Conservation (phyloP, 2,329 filamentous ascomycete genomes). For the Alternaria brassicicola region DNA sequence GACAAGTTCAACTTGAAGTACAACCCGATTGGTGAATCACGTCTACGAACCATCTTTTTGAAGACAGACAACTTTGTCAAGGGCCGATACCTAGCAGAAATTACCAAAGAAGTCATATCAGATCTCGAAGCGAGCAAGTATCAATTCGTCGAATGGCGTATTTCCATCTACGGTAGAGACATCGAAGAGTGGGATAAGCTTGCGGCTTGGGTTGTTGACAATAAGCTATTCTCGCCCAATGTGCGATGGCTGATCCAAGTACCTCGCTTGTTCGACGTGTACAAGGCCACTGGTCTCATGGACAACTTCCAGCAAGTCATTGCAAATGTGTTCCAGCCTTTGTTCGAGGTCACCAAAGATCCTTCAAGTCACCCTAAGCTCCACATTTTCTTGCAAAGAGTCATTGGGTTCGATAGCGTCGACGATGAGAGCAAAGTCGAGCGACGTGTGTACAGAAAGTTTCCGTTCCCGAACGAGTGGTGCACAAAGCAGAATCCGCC, state of each 20-base stretch:
- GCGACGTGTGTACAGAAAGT: constrained; percentile 92
- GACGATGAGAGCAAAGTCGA: constrained; percentile 98
- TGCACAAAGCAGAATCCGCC: constrained; percentile 92
- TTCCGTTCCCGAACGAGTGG: constrained; percentile 88
- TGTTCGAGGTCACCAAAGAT: constrained; percentile 92
- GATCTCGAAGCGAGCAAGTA: constrained; percentile 99
- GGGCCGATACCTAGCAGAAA: constrained; percentile 93
- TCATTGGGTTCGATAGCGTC: constrained; percentile 96
- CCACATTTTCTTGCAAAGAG: constrained; percentile 90
- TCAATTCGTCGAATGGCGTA: constrained; percentile 99
- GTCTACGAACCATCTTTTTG: constrained; percentile 94
- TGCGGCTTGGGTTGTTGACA: constrained; percentile 95
- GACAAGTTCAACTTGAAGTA: constrained; percentile 99
- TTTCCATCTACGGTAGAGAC: constrained; percentile 92
- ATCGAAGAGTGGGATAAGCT: constrained; percentile 98
- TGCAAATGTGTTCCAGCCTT: constrained; percentile 86
- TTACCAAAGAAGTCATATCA: constrained; percentile 96
- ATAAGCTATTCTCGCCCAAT: constrained; percentile 97
- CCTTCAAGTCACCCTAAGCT: constrained; percentile 88
- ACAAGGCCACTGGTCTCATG: constrained; percentile 88
- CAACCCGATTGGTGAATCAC: constrained; percentile 94
- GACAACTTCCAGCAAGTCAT: constrained; percentile 89
- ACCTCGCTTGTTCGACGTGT: constrained; percentile 92
- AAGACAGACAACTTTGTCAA: constrained; percentile 99
- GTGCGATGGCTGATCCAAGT: constrained; percentile 97